Evolutionary conservation across 352 stramenopile genomes (phyloP).

Genomic region (Blastocystis sp.): DNA sequence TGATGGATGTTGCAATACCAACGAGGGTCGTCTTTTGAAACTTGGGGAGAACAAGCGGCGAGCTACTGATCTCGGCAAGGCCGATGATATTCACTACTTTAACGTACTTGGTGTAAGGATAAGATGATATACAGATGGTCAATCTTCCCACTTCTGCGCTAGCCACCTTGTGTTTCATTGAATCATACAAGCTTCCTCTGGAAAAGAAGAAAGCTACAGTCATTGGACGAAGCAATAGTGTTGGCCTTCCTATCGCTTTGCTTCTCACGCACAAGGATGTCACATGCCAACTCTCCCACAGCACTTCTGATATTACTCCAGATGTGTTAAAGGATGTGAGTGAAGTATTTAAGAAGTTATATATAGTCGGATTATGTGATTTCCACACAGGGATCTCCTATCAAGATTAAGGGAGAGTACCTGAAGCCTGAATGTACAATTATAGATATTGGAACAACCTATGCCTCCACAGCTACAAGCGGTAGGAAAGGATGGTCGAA

Average conservation of each 20-base stretch:
- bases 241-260: slow-evolving; percentile 51
- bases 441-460: slow-evolving; percentile 57
- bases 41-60: slow-evolving; percentile 38
- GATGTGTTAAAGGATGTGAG: slow-evolving; percentile 36
- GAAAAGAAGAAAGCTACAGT: slow-evolving; percentile 61
- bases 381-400: slow-evolving; percentile 11
- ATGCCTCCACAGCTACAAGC: background rate
- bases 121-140: slow-evolving; percentile 10
- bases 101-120: background rate
- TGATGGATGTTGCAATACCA: slow-evolving; percentile 52
- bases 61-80: background rate
- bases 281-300: slow-evolving; percentile 20
- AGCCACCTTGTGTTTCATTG: slow-evolving; percentile 53
- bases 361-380: slow-evolving; percentile 61
- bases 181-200: slow-evolving; percentile 59
- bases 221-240: slow-evolving; percentile 47
- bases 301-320: background rate
- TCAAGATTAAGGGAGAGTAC: slow-evolving; percentile 53
- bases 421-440: slow-evolving; percentile 64
- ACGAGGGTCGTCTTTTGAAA: slow-evolving; percentile 52
- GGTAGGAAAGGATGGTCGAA: background rate
- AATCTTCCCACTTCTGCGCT: slow-evolving; percentile 58
- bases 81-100: slow-evolving; percentile 58
- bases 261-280: slow-evolving; percentile 58
- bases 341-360: background rate